phyloP scores from a whole-genome alignment of 2,329 filamentous ascomycete genomes.

The Penicillium brevicompactum region DNA sequence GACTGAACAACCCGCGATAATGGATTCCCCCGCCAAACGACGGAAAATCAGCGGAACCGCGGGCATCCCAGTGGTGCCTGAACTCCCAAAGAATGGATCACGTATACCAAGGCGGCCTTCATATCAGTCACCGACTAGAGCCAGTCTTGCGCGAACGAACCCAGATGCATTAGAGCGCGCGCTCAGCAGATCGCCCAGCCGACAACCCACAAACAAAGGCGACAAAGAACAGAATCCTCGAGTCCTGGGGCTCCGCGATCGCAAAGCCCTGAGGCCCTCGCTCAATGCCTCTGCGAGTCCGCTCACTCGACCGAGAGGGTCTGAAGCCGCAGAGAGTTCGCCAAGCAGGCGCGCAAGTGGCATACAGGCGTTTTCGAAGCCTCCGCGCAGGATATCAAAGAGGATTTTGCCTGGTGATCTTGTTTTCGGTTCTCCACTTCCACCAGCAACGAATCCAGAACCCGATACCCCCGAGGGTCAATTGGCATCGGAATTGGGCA shows the following conservation, averaged over 20 bases:
- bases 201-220: conserved; percentile 23
- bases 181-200: conserved; percentile 43
- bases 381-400: conserved; percentile 38
- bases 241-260: conserved; percentile 36
- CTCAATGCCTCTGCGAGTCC: conserved; percentile 33
- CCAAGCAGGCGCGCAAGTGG: conserved; percentile 32
- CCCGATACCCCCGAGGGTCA: conserved; percentile 35
- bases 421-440: conserved; percentile 30
- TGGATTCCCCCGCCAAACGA: conserved; percentile 62
- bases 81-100: conserved; percentile 21
- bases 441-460: conserved; percentile 8
- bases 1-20: conserved; percentile 13
- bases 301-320: conserved; percentile 15
- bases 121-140: conserved; percentile 68
- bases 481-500: conserved; percentile 34
- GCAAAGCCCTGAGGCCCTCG: conserved; percentile 41
- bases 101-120: conserved; percentile 52
- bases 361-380: conserved; percentile 39
- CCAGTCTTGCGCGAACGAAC: conserved; percentile 64
- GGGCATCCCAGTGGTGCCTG: conserved; percentile 47
- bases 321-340: conserved; percentile 21
- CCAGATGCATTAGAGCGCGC: conserved; percentile 58
- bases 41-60: conserved; percentile 63
- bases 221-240: conserved; percentile 20
- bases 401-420: conserved; percentile 35